Evolutionary conservation across 805 yeast species (phyloP).

Genomic region (Candida coquimbonensis): DNA sequence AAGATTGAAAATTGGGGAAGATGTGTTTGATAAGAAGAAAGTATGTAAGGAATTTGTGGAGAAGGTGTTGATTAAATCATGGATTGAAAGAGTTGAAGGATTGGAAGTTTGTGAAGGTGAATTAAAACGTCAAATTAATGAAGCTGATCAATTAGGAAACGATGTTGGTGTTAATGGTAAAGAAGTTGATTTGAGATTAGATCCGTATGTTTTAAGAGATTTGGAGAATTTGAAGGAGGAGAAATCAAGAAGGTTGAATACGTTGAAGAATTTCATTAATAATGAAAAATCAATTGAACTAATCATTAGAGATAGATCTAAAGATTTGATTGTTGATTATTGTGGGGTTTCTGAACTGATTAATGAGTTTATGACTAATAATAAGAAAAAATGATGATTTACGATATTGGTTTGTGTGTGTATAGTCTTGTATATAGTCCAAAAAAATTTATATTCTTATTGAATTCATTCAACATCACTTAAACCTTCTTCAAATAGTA

Average conservation of each 20-base stretch:
- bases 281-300: constrained; percentile 36
- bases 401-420: too few relatives aligned
- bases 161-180: constrained; percentile 17
- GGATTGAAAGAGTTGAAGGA: constrained; percentile 35
- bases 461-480: constrained; percentile 11
- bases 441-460: too few relatives aligned
- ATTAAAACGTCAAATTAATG: neutral
- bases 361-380: neutral
- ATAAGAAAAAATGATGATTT: neutral
- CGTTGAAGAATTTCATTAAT: constrained; percentile 28
- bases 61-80: constrained; percentile 36
- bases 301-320: constrained; percentile 32
- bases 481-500: constrained; percentile 18
- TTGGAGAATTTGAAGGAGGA: constrained; percentile 24
- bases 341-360: constrained; percentile 25
- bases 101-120: constrained; percentile 37
- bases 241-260: constrained; percentile 24
- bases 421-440: too few relatives aligned
- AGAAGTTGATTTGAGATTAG: constrained; percentile 30
- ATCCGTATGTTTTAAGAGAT: constrained; percentile 45
- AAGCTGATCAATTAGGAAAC: constrained; percentile 24
- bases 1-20: neutral
- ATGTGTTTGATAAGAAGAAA: constrained; percentile 4
- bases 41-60: constrained; percentile 31
- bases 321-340: constrained; percentile 26